Base-by-base conservation (phyloP, 78 protist genomes). In the Chrysochromulina parva region DNA sequence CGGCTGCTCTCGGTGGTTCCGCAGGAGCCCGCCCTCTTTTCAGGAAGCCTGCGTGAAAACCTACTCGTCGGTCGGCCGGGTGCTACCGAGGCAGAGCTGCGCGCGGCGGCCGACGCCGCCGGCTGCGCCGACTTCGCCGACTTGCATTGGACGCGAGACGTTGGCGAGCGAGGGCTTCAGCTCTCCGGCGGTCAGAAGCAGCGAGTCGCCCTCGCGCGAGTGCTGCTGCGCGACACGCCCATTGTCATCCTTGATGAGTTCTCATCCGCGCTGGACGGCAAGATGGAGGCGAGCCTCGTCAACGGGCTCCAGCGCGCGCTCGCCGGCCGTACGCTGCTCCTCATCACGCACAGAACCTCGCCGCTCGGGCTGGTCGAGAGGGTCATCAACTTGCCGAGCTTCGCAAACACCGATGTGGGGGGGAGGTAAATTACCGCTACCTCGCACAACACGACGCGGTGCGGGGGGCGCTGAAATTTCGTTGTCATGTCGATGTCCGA, bases 121-220 rank as follows among this genome's bases (percentile, higher is more conserved):
- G 57, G 82, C 55, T 74, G 82, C 55, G 38, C 38, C 38, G 82
- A 74, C 26, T 74, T 74, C 24, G 82, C 82, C 57, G 28, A 17
- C 57, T 48, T 0, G 20, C 38, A n/a, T 10, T 67, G 76, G 76
- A 48, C 20, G 48, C 76, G 48, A 1, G 76, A 67, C 26, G 82
- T 74, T 11, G 82, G 82, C 19, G 82, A 74, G 55, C 82, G 48
- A 13, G 98, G 98, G 7, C 82, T 93, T 16, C 81, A 67, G 65
- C 90, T 98, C 59, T 85, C 94, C 52, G 99, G 98, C 78, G 98
- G 98, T 59, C 97, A 97, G 90, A 91, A 92, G 94, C 97, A 97
- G 80, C 92, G 98, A 69, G 85, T 97, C 78, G 97, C 97, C 38
- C 89, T 97, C n/a, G 98, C 99, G 5, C 93, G 99, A 1, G 98